Conservation (phyloP, 148 eudicot genomes). For the Oxyria digyna region DNA sequence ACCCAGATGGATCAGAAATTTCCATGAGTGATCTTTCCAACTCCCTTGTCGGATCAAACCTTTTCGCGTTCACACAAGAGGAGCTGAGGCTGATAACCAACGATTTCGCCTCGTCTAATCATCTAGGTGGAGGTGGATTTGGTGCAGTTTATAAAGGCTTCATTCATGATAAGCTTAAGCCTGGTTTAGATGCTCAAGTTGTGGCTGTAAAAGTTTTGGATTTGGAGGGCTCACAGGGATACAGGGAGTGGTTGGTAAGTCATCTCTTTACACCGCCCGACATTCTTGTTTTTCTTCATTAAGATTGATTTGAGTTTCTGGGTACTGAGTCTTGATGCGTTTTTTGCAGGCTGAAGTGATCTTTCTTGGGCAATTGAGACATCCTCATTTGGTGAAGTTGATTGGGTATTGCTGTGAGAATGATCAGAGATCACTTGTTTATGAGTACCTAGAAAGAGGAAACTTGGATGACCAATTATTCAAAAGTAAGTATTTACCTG, state of each 20-base stretch:
- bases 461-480: conserved; percentile 62
- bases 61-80: conserved; percentile 43
- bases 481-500: conserved; percentile 30
- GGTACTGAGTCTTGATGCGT: not conserved
- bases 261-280: not conserved
- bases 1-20: conserved; percentile 36
- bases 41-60: conserved; percentile 48
- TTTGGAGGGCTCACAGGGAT: conserved; percentile 78
- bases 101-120: conserved; percentile 49
- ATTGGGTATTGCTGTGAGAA: conserved; percentile 83
- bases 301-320: not conserved
- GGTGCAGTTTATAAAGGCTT: conserved; percentile 90
- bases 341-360: conserved; percentile 60
- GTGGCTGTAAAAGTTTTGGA: conserved; percentile 83
- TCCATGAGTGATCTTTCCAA: conserved; percentile 44
- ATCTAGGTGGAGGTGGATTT: conserved; percentile 84
- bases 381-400: conserved; percentile 73
- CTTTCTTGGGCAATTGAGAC: conserved; percentile 74
- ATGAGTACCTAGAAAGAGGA: conserved; percentile 72
- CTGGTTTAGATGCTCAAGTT: conserved; percentile 58
- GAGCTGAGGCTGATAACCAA: conserved; percentile 61
- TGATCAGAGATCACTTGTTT: conserved; percentile 71
- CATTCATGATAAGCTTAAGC: conserved; percentile 39
- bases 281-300: not conserved
- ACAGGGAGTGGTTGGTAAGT: conserved; percentile 84